A percentile compares a stretch with the other conserved stretches of the same genome.
phyloP scores from a whole-genome alignment of 495 filamentous ascomycete genomes.

The Penicillium desertorum region DNA sequence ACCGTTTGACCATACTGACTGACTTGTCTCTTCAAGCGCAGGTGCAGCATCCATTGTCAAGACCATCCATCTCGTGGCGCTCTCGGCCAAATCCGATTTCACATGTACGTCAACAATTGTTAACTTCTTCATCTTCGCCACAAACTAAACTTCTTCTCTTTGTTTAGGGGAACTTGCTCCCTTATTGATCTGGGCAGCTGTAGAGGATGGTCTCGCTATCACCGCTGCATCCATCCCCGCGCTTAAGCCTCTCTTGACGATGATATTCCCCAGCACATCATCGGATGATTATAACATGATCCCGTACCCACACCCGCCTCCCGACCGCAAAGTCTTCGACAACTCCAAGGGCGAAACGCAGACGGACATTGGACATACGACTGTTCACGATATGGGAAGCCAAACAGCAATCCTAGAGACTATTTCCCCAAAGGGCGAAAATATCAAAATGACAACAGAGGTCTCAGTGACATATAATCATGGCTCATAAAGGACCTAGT shows the following conservation, averaged over 20 bases:
- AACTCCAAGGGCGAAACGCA: constrained; percentile 18
- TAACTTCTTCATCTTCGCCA: background rate
- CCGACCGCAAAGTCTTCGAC: constrained; percentile 16
- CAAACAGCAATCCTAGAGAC: constrained; percentile 18
- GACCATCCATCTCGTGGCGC: constrained; percentile 18
- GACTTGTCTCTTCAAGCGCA: constrained; percentile 6
- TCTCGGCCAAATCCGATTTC: constrained; percentile 23
- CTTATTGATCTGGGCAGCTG: constrained; percentile 21
- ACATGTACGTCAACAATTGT: constrained; percentile 12
- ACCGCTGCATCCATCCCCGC: constrained; percentile 24
- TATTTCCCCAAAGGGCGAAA: constrained; percentile 8
- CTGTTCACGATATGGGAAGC: constrained; percentile 11
- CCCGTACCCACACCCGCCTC: constrained; percentile 6
- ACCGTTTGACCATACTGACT: background rate
- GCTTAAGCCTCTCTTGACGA: constrained; percentile 17
- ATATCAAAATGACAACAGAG: constrained; percentile 23
- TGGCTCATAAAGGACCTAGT: background rate
- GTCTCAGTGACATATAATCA: constrained; percentile 18
- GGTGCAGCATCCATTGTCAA: constrained; percentile 25
- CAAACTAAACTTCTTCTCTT: background rate
- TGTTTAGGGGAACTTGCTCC: constrained; percentile 23
- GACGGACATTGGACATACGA: constrained; percentile 18
- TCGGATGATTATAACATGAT: constrained; percentile 22
- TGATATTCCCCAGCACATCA: constrained; percentile 15
- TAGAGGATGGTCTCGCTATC: constrained; percentile 27